phyloP scores from a whole-genome alignment of 495 filamentous ascomycete species.

The Neurospora tetraspora region DNA sequence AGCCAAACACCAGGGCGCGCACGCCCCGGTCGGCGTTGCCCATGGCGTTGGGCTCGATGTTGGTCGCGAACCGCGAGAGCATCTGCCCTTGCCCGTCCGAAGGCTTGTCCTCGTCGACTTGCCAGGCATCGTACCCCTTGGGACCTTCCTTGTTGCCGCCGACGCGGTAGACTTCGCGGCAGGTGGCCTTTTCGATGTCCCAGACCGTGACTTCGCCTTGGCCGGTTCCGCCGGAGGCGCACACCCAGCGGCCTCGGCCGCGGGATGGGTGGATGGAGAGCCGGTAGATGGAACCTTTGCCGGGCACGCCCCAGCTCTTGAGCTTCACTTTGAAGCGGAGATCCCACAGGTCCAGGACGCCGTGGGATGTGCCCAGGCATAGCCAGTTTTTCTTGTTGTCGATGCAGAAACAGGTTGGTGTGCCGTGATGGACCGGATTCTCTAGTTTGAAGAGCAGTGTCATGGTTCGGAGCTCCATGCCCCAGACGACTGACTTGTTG shows the following conservation, averaged over 20 bases:
- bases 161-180: slow-evolving; percentile 79
- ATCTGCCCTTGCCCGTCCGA: slow-evolving; percentile 51
- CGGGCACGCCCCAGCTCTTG: slow-evolving; percentile 81
- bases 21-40: slow-evolving; percentile 46
- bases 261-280: slow-evolving; percentile 68
- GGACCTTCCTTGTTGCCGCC: slow-evolving; percentile 42
- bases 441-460: slow-evolving; percentile 64
- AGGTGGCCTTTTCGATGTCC: slow-evolving; percentile 86
- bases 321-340: slow-evolving; percentile 81
- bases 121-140: slow-evolving; percentile 75
- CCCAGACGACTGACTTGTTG: slow-evolving; percentile 70
- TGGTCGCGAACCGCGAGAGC: slow-evolving; percentile 75
- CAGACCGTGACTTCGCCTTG: slow-evolving; percentile 90
- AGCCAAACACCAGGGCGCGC: slow-evolving; percentile 47
- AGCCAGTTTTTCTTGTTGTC: slow-evolving; percentile 83
- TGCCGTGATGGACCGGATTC: slow-evolving; percentile 91
- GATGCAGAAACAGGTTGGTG: slow-evolving; percentile 83
- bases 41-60: slow-evolving; percentile 45
- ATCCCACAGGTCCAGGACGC: slow-evolving; percentile 91
- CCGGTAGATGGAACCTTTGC: slow-evolving; percentile 70
- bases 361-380: slow-evolving; percentile 82
- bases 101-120: slow-evolving; percentile 79
- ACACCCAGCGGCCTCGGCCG: slow-evolving; percentile 68
- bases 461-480: slow-evolving; percentile 86
- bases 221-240: slow-evolving; percentile 78